Percentiles rank a stretch among this genome's conserved stretches.
phyloP scores from a whole-genome alignment of 805 yeast genomes.

The Saitoella complicata region DNA sequence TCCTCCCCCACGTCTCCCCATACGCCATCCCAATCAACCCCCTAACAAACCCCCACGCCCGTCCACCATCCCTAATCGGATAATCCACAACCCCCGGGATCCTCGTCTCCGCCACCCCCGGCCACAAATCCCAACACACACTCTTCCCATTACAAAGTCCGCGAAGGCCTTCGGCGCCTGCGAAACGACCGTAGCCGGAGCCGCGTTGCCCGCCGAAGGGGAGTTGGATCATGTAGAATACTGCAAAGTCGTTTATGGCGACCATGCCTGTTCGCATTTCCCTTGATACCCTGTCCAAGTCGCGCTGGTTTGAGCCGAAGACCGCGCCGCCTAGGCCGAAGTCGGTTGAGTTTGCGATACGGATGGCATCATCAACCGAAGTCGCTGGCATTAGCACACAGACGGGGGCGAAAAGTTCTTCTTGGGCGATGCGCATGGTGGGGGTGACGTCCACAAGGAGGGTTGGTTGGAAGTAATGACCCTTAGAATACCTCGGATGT shows the following conservation, averaged over 20 bases:
- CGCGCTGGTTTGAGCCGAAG: slow-evolving; percentile 46
- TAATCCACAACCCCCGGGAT: slow-evolving; percentile 86
- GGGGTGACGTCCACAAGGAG: slow-evolving; percentile 65
- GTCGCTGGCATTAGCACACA: slow-evolving; percentile 63
- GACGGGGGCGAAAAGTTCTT: slow-evolving; percentile 92
- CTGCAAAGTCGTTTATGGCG: slow-evolving; percentile 95
- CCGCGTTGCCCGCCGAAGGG: slow-evolving; percentile 94
- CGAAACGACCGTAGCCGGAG: slow-evolving; percentile 94
- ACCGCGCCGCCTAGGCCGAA: slow-evolving; percentile 89
- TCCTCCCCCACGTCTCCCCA: slow-evolving; percentile 21
- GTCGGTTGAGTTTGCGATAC: slow-evolving; percentile 65
- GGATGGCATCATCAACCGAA: slow-evolving; percentile 48
- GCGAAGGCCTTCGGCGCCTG: slow-evolving; percentile 91
- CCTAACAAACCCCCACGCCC: slow-evolving; percentile 78
- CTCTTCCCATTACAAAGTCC: slow-evolving; percentile 81
- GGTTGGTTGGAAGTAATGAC: slow-evolving; percentile 87
- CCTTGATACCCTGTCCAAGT: slow-evolving; percentile 47
- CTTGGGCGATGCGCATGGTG: slow-evolving; percentile 62
- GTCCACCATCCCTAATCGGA: slow-evolving; percentile 65
- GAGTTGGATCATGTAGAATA: slow-evolving; percentile 79
- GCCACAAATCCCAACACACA: slow-evolving; percentile 67
- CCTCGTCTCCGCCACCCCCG: slow-evolving; percentile 47
- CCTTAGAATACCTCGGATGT: slow-evolving; percentile 91
- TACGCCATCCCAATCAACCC: slow-evolving; percentile 76
- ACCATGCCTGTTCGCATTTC: slow-evolving; percentile 70